phyloP scores from a whole-genome alignment of 257 asterid genomes.

The Solanum paucissectum region DNA sequence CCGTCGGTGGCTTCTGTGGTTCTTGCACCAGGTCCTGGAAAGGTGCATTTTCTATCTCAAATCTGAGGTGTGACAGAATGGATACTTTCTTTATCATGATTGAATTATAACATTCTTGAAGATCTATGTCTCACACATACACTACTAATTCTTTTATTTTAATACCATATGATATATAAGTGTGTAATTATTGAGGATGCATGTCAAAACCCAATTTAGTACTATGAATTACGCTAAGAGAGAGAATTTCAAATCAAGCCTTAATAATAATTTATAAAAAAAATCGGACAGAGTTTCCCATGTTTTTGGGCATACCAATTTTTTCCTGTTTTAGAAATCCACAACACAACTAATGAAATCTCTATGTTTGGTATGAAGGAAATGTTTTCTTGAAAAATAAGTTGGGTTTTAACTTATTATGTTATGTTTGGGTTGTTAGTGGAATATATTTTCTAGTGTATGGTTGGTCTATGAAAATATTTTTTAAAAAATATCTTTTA shows the following conservation, averaged over 20 bases:
- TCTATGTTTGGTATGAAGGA: not conserved
- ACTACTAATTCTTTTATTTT: not conserved
- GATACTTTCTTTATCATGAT: too few relatives aligned
- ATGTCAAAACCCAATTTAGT: not conserved
- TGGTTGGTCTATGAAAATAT: not conserved
- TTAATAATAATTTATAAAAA: too few relatives aligned
- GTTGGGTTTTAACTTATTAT: not conserved
- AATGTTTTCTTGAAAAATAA: not conserved
- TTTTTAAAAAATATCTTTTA: too few relatives aligned
- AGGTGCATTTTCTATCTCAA: too few relatives aligned
- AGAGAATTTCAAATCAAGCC: not conserved
- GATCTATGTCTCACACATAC: not conserved
- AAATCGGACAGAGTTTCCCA: not conserved
- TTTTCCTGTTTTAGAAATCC: not conserved
- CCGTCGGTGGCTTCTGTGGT: too few relatives aligned
- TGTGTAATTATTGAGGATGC: not conserved
- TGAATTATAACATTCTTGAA: too few relatives aligned
- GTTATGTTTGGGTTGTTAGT: not conserved
- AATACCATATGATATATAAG: not conserved
- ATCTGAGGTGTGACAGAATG: not conserved
- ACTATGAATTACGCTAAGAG: not conserved
- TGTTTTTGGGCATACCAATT: not conserved
- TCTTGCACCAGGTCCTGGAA: too few relatives aligned
- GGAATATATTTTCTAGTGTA: not conserved
- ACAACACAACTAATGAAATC: not conserved